Evolutionary conservation across 176 grass and related monocot genomes (phyloP), one percentile per base, ranked within the genome.

Genomic region (Oryza officinalis): DNA sequence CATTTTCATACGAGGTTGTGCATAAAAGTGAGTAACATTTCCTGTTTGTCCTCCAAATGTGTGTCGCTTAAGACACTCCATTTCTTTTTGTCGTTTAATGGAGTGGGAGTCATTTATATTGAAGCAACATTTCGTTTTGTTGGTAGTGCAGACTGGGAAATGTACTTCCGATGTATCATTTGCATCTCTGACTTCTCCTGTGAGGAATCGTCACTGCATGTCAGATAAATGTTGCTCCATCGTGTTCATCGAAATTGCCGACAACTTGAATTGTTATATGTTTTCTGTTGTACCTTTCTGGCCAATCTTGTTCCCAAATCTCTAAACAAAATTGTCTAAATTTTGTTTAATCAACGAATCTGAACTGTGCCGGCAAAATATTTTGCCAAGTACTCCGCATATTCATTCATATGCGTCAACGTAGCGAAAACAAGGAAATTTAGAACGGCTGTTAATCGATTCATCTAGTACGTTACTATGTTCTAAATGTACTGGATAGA

Each of bases 1-100:
- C 69, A 46, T 79, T 44, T 76, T 22, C 46, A 73, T n/a, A 73
- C 4, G 27, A 75, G 14, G 67, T 35, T 67, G 72, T 78, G 27
- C 32, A 82, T 82, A 89, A 69, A 71, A 78, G 45, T 35, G 41
- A 15, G 6, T 66, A 13, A 26, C 57, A 59, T 66, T 78, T 0
- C 4, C 7, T 10, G 27, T 27, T 63, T 82, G 14, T 54, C 13
- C 22, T 52, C 14, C 15, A 65, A n/a, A 35, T 47, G 11, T 57
- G 46, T 77, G 23, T 73, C 26, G 67, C 63, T 7, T 27, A 60
- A 60, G 84, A 74, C 5, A 4, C 47, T 35, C 5, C 33, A 35
- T 35, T 69, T 63, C 8, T 69, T 80, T 84, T 61, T 35, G 44
- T 67, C 2, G 0, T 32, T 26, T 44, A 33, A 67, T 80, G 33